Conservation (phyloP, 768 basidiomycete genomes). For the Cytidiella melzeri region DNA sequence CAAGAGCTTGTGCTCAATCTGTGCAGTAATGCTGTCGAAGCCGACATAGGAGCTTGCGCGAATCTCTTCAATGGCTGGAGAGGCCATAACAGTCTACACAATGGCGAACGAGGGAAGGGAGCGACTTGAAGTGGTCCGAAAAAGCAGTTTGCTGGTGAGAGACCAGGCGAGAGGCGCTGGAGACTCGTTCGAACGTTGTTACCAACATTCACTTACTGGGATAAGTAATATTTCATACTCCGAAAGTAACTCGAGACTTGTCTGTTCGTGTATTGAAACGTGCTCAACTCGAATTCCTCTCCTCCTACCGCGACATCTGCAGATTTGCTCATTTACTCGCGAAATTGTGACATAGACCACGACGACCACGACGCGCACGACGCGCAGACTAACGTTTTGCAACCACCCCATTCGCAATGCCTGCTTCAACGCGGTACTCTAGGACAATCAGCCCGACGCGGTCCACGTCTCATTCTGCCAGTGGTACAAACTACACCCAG, state of each 20-base stretch:
- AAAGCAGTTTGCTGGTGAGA: not conserved
- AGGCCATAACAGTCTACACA: not conserved
- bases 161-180: not conserved
- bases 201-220: no score
- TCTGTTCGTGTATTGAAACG: no score
- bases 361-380: no score
- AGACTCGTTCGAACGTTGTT: no score
- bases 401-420: conserved; percentile 5
- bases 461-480: conserved; percentile 20
- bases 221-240: no score
- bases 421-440: conserved; percentile 18
- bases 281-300: no score
- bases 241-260: no score
- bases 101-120: not conserved
- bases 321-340: no score
- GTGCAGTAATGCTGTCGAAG: conserved; percentile 95
- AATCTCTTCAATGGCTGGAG: conserved; percentile 62
- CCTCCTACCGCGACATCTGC: no score
- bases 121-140: not conserved
- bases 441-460: conserved; percentile 28
- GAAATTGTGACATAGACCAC: no score
- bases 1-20: conserved; percentile 98
- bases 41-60: conserved; percentile 92
- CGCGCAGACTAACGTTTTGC: no score
- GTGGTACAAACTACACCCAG: conserved; percentile 18